A percentile compares a stretch with the other conserved stretches of the same genome.
phyloP scores from a whole-genome alignment of 441 rosid species.

The Sinapis alba region DNA sequence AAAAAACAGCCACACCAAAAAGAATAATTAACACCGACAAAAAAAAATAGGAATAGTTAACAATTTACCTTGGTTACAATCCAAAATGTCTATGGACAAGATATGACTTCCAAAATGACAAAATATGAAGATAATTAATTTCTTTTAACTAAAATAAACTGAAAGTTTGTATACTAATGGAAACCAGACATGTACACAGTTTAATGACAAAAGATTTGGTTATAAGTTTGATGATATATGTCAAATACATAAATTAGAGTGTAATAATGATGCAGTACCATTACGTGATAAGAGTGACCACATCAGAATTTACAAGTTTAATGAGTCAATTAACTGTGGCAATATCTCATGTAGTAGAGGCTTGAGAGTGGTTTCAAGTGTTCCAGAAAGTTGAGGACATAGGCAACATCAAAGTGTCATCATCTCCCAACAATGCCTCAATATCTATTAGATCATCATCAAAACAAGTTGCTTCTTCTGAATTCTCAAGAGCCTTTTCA shows the following conservation, averaged over 20 bases:
- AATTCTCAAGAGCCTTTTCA: constrained; percentile 40
- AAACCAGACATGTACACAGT: constrained; percentile 26
- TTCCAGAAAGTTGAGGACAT: constrained; percentile 40
- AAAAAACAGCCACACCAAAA: too few relatives aligned
- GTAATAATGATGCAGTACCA: constrained; percentile 22
- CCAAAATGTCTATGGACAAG: too few relatives aligned
- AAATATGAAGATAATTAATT: too few relatives aligned
- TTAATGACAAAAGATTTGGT: constrained; percentile 7
- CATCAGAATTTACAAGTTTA: constrained; percentile 37
- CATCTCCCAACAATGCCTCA: constrained; percentile 57
- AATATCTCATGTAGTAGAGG: constrained; percentile 9
- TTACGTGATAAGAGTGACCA: constrained; percentile 11
- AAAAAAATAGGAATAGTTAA: too few relatives aligned
- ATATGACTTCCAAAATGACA: too few relatives aligned
- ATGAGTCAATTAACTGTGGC: constrained; percentile 3
- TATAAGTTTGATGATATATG: neutral
- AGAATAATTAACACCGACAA: too few relatives aligned
- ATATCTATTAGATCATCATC: constrained; percentile 61
- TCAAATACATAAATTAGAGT: constrained; percentile 6
- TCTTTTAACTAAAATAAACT: neutral
- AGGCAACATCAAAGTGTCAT: constrained; percentile 50
- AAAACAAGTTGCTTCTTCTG: constrained; percentile 48
- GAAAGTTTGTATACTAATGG: constrained; percentile 18
- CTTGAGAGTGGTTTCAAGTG: constrained; percentile 5
- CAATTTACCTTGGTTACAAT: too few relatives aligned